Base-by-base conservation (phyloP, 2,329 filamentous ascomycete genomes). In the Septoria linicola region DNA sequence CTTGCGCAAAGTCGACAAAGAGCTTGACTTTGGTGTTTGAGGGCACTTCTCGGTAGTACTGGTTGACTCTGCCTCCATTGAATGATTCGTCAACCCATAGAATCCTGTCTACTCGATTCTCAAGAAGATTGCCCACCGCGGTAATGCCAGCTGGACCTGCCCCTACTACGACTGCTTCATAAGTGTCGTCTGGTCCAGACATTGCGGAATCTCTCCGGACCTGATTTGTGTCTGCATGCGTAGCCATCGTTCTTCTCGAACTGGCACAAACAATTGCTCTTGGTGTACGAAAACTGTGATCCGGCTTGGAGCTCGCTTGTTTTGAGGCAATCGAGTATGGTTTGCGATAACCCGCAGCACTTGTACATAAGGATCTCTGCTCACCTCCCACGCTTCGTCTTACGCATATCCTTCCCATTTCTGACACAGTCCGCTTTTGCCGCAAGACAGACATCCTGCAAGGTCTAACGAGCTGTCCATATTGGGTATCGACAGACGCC, bases 11-110 rank as follows among this genome's bases (percentile, higher is more conserved):
- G 21, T 78, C 71, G 51, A 80, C 68, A 63, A 85, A 84, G 17
- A 81, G 71, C 37, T 75, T 74, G 35, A 81, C 80, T 62, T 81
- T 84, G 51, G 82, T 85, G 63, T 85, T 85, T 59, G 75, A 79
- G 55, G 81, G 81, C 16, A 84, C 82, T 62, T 83, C 80, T 41
- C 80, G 74, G 62, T 85, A 85, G 61, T 72, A 73, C 52, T 72
- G 70, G 58, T 69, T 70, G 36, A 70, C 59, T 39, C 68, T 56
- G 10, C 68, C 68, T 8, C 64, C 80, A 19, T 76, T 68, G 60
- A 84, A 83, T 2, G 66, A 62, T 27, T 79, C 73, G 61, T 84
- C 82, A 34, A 83, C 71, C 82, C 82, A 85, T 44, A 80, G 65
- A 41, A 84, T 74, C 11, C 74, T 75, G 7, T 70, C 66, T 6